Evolutionary conservation across 208 protist species (phyloP), one percentile per base, ranked within the genome.

Genomic region (Lotmaria passim): DNA sequence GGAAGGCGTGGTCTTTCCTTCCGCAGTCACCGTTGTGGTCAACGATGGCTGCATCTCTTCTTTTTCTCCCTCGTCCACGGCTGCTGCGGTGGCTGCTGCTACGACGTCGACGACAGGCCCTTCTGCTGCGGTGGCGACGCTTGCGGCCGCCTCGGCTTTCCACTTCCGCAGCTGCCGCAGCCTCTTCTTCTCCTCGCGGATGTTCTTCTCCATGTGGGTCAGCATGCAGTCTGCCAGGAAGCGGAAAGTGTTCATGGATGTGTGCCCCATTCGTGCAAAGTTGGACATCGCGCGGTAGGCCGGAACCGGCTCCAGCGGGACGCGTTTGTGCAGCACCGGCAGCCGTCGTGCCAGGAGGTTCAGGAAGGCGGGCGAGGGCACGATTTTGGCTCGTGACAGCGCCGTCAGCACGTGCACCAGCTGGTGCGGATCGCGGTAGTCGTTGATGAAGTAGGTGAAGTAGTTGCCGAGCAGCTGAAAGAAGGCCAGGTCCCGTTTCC

Each of bases 401-500:
- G 89, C 83, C 23, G 85, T 91, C 31, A 94, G 73, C 12, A 90
- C 82, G 17, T 77, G 77, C 24, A 89, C 79, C 5, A 94, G 60
- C 8, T 89, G 70, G 36, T 83, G 75, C 19, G 89, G 82, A 60
- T 91, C 78, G 19, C 78, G 76, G 70, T 90, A 91, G 30, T 78
- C 56, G 68, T 90, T 89, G 68, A 94, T 86, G 48, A 86, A 78
- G 34, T 78, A 75, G 36, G 75, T 62, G 24, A 94, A 52, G 48
- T 83, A 91, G 51, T 79, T 69, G 17, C 86, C 89, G 36, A 94
- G 55, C 17, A 85, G 75, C 44, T 82, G 77, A 68, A 94, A 95
- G 62, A 93, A 89, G 21, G 79, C 82, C 39, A 91, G 36, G 65
- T 95, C 90, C 5, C 87, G 73, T 71, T 92, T 94, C 11, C 86